phyloP scores from a whole-genome alignment of 129 eudicot genomes.

The Sambucus nigra region DNA sequence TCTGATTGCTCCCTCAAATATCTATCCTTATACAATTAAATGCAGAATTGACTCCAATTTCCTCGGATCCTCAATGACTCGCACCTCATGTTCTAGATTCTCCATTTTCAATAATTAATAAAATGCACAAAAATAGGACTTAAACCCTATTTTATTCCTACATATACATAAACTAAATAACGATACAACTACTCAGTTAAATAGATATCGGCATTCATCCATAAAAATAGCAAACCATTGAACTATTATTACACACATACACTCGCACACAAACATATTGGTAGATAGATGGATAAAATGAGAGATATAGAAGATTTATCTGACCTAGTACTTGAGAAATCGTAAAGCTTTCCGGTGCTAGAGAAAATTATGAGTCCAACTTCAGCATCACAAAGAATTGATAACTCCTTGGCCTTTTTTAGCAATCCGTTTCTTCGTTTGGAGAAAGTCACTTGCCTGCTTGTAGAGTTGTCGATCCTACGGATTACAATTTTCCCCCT shows the following conservation, averaged over 20 bases:
- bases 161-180: background rate
- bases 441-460: conserved; percentile 21
- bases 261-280: background rate
- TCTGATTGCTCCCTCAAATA: too few species aligned
- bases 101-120: too few species aligned
- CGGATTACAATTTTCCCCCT: conserved; percentile 18
- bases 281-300: background rate
- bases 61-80: background rate
- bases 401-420: conserved; percentile 21
- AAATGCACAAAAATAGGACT: too few species aligned
- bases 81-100: background rate
- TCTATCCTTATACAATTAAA: too few species aligned
- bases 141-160: background rate
- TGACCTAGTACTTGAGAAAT: conserved; percentile 20
- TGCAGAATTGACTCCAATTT: background rate
- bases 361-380: conserved; percentile 21
- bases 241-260: too few species aligned
- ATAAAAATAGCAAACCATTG: background rate
- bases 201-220: background rate
- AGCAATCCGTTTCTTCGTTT: conserved; percentile 17
- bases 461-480: conserved; percentile 17
- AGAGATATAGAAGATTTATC: background rate
- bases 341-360: conserved; percentile 19
- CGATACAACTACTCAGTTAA: background rate
- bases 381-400: conserved; percentile 18